Conservation (phyloP, 1,284 basidiomycete species). For the Porogramme epimiltina region DNA sequence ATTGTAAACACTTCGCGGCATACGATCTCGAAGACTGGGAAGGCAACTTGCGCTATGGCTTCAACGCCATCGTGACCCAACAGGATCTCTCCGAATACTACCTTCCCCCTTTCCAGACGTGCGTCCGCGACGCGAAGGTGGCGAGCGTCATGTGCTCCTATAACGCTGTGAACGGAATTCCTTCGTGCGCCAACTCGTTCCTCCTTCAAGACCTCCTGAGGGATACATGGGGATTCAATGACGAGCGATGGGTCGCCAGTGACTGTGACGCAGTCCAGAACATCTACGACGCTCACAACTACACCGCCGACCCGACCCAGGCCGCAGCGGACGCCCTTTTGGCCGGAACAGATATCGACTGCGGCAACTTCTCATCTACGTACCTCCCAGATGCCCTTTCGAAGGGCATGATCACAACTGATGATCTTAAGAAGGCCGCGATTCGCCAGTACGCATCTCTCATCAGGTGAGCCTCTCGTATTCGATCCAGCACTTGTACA, state of each 20-base stretch:
- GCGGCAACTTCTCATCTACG: slow-evolving; percentile 47
- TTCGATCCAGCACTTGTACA: not conserved
- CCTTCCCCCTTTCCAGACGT: slow-evolving; percentile 54
- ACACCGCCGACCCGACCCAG: slow-evolving; percentile 41
- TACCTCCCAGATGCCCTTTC: slow-evolving; percentile 50
- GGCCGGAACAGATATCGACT: slow-evolving; percentile 58
- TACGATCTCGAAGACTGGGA: slow-evolving; percentile 61
- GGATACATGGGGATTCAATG: slow-evolving; percentile 52
- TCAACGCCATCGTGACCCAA: slow-evolving; percentile 53
- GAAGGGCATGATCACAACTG: slow-evolving; percentile 45
- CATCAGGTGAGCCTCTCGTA: slow-evolving; percentile 48
- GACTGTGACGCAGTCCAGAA: slow-evolving; percentile 44
- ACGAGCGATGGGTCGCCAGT: slow-evolving; percentile 53
- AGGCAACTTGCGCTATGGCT: slow-evolving; percentile 47
- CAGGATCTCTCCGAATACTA: slow-evolving; percentile 61
- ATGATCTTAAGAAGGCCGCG: slow-evolving; percentile 45
- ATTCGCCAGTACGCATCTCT: slow-evolving; percentile 53
- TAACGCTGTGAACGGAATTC: slow-evolving; percentile 60
- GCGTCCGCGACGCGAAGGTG: slow-evolving; percentile 60
- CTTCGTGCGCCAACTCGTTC: slow-evolving; percentile 53
- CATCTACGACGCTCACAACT: slow-evolving; percentile 52
- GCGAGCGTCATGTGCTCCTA: slow-evolving; percentile 63
- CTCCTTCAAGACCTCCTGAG: slow-evolving; percentile 52
- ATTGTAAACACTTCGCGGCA: slow-evolving; percentile 61
- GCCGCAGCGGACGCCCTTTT: slow-evolving; percentile 52